These are phyloP conservation scores for Backusella parvicylindrica DNA, from an alignment of 192 early-diverging fungal species.

Conservation along the genomic window DNA sequence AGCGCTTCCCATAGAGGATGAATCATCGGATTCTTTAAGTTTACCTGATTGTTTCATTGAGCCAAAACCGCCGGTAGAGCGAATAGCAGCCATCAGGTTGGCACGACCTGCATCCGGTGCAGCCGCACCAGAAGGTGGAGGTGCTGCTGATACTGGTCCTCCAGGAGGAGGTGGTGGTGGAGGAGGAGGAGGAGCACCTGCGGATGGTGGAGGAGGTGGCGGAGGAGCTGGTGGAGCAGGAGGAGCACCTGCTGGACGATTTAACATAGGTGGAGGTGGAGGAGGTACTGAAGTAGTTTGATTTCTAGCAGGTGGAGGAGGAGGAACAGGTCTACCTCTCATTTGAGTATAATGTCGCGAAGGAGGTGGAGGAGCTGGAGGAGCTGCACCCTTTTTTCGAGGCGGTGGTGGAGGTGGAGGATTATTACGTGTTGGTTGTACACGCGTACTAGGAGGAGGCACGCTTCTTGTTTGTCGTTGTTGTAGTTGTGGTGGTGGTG, in stretches of 20 bases:
- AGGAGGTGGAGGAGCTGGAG: constrained; percentile 31
- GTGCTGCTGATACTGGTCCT: not conserved
- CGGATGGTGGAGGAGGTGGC: constrained; percentile 9
- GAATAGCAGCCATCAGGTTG: constrained; percentile 47
- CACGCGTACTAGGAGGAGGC: constrained; percentile 10
- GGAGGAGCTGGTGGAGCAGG: constrained; percentile 18
- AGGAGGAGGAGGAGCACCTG: not conserved
- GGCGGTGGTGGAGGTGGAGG: constrained; percentile 31
- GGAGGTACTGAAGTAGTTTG: not conserved
- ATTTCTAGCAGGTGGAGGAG: constrained; percentile 21
- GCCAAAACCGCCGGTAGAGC: constrained; percentile 43
- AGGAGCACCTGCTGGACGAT: constrained; percentile 8
- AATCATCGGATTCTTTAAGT: not conserved
- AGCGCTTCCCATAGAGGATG: not conserved
- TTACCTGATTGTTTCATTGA: constrained; percentile 34
- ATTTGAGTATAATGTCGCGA: constrained; percentile 9
- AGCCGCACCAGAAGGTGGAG: not conserved
- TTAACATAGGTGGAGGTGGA: constrained; percentile 1
- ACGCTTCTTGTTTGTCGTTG: not conserved
- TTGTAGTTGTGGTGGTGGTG: constrained; percentile 23
- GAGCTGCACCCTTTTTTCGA: constrained; percentile 22
- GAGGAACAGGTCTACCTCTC: constrained; percentile 18
- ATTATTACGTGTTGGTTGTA: constrained; percentile 19
- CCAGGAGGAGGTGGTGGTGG: constrained; percentile 13
- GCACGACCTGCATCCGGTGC: not conserved